phyloP scores from a whole-genome alignment of 345 rosid species.

The Excoecaria cochinchinensis region DNA sequence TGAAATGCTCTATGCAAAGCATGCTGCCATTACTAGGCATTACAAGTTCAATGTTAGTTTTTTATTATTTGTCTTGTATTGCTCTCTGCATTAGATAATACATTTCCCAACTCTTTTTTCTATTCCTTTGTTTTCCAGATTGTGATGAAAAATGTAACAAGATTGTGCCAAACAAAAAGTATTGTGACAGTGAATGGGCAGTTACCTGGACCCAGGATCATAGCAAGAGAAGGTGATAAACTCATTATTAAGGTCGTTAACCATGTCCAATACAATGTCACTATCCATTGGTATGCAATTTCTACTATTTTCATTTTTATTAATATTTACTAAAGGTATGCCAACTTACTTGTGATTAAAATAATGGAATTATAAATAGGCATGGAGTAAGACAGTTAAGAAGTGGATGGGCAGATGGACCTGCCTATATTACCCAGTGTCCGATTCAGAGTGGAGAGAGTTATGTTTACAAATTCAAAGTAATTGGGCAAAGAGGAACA shows the following conservation, averaged over 20 bases:
- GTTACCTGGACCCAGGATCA: conserved; percentile 63
- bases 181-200: conserved; percentile 70
- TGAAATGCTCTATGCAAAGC: conserved; percentile 30
- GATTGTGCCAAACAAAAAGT: conserved; percentile 67
- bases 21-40: conserved; percentile 44
- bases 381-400: conserved; percentile 47
- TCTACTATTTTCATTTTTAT: not conserved
- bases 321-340: too few relatives aligned
- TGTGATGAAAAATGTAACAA: conserved; percentile 57
- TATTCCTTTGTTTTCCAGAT: conserved; percentile 30
- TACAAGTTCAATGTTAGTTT: conserved; percentile 53
- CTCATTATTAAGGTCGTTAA: conserved; percentile 63
- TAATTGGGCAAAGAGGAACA: too few relatives aligned
- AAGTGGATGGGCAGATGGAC: conserved; percentile 61
- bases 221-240: conserved; percentile 73
- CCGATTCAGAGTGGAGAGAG: too few relatives aligned
- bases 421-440: too few relatives aligned
- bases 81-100: too few relatives aligned
- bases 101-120: too few relatives aligned
- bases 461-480: too few relatives aligned
- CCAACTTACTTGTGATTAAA: too few relatives aligned
- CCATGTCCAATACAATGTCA: conserved; percentile 59
- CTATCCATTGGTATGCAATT: conserved; percentile 59
- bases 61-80: too few relatives aligned
- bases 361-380: conserved; percentile 26